These are phyloP conservation scores for Trypanosoma rangeli DNA, from an alignment of 208 protist species.

Conservation along the genomic window DNA sequence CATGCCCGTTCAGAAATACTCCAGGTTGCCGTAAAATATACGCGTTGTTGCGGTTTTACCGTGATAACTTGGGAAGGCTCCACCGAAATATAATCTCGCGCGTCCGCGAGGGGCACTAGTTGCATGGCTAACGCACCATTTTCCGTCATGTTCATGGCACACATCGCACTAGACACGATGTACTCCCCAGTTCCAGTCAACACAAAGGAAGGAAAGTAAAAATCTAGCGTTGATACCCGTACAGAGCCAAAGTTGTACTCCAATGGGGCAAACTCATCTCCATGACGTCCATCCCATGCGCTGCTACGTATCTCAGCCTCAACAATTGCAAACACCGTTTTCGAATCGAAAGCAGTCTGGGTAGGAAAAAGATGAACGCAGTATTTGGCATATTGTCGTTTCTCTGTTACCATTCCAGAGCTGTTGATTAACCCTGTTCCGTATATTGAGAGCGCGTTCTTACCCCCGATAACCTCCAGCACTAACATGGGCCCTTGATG, in stretches of 20 bases:
- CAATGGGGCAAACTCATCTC: conserved; percentile 55
- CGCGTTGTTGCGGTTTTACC: conserved; percentile 83
- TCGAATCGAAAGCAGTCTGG: conserved; percentile 58
- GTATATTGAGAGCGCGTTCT: conserved; percentile 31
- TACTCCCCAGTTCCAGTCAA: conserved; percentile 71
- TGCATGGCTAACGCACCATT: conserved; percentile 85
- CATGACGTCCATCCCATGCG: conserved; percentile 48
- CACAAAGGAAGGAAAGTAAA: conserved; percentile 85
- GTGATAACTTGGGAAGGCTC: conserved; percentile 80
- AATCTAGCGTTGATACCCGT: conserved; percentile 78
- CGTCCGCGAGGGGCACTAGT: conserved; percentile 59
- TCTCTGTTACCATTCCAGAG: conserved; percentile 63
- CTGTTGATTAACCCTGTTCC: conserved; percentile 73
- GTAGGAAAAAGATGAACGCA: conserved; percentile 78
- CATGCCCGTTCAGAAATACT: conserved; percentile 45
- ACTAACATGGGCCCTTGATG: conserved; percentile 68
- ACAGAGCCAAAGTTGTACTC: conserved; percentile 88
- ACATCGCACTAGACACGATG: conserved; percentile 84
- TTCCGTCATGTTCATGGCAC: conserved; percentile 89
- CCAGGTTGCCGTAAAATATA: conserved; percentile 87
- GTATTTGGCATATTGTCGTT: conserved; percentile 72
- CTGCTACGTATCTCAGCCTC: conserved; percentile 79
- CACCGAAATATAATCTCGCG: conserved; percentile 56
- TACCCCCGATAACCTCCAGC: conserved; percentile 57
- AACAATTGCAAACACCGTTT: conserved; percentile 71